Evolutionary conservation across 768 basidiomycete species (phyloP).

Genomic region (Tremella fuciformis): DNA sequence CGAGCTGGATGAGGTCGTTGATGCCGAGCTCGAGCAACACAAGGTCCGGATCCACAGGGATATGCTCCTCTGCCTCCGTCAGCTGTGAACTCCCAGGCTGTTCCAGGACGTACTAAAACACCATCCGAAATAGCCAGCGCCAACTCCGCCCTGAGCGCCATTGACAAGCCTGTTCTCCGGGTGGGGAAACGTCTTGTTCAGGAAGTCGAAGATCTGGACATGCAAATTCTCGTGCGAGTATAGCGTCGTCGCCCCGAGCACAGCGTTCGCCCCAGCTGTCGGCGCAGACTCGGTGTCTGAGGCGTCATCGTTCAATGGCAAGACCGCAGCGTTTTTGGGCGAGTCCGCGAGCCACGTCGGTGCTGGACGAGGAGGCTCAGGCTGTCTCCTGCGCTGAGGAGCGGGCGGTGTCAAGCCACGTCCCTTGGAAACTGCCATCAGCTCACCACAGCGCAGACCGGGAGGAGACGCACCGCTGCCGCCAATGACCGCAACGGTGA

Average conservation of each 20-base stretch:
- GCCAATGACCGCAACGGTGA: slow-evolving; percentile 46
- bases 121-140: slow-evolving; percentile 40
- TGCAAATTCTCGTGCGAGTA: slow-evolving; percentile 48
- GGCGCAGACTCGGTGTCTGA: neutral
- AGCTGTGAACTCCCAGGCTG: neutral
- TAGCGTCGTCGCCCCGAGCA: slow-evolving; percentile 30
- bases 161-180: slow-evolving; percentile 35
- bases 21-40: slow-evolving; percentile 43
- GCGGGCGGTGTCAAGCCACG: slow-evolving; percentile 30
- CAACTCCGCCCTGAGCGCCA: slow-evolving; percentile 44
- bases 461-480: slow-evolving; percentile 33
- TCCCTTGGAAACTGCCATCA: slow-evolving; percentile 38
- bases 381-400: neutral
- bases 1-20: slow-evolving; percentile 35
- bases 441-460: neutral
- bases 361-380: neutral
- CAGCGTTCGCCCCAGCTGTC: too few species aligned
- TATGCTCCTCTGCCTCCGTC: slow-evolving; percentile 34
- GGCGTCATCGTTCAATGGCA: neutral
- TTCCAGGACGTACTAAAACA: slow-evolving; percentile 36
- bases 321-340: neutral
- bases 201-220: slow-evolving; percentile 41
- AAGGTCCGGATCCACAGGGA: slow-evolving; percentile 38
- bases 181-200: slow-evolving; percentile 42
- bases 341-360: neutral